Evolutionary conservation across 2,329 filamentous ascomycete species (phyloP), one percentile per base, ranked within the genome.

Genomic region (Colletotrichum melonis): DNA sequence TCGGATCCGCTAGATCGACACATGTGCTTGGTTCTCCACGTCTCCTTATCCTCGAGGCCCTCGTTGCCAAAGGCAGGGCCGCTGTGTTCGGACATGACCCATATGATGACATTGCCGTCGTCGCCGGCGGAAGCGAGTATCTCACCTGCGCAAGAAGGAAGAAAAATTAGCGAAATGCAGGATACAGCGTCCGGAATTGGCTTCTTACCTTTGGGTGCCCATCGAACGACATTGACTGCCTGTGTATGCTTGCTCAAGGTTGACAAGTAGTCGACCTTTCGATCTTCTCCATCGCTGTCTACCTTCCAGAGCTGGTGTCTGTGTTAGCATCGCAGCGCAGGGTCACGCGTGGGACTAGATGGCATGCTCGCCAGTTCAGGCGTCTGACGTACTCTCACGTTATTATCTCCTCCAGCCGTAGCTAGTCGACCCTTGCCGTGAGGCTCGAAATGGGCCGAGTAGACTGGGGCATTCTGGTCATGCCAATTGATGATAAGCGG

Each of bases 401-500:
- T 96, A 83, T 97, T 97, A 84, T 99, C 97, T 82, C 97, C 97
- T 79, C 96, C 97, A 75, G 93, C 96, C 11, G 97, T 99, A 72
- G 97, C 97, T 75, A 99, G 87, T 79, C 97, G 92, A 67, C 95
- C 95, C 83, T 97, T 98, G 76, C 95, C 95, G 80, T 94, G 90
- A 60, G 94, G 94, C 82, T 99, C 96, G 82, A 98, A 99, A 83
- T 98, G 96, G 78, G 95, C 95, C 56, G 96, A 98, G 86, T 98
- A 99, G 82, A 99, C 95, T 72, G 97, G 97, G 79, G 94, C 92
- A 85, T 97, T 98, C 81, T 98, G 94, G 84, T 98, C 94, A 85
- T 99, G 97, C 97, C 97, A 99, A 88, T 97, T 95, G 86, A 99
- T 96, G 81, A 98, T 96, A 78, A 99, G 90, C 78, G 97, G 96